Evolutionary conservation across 164 flowering plant species (phyloP), one percentile per base, ranked within the genome.

Genomic region (Magnolia changhungtana): DNA sequence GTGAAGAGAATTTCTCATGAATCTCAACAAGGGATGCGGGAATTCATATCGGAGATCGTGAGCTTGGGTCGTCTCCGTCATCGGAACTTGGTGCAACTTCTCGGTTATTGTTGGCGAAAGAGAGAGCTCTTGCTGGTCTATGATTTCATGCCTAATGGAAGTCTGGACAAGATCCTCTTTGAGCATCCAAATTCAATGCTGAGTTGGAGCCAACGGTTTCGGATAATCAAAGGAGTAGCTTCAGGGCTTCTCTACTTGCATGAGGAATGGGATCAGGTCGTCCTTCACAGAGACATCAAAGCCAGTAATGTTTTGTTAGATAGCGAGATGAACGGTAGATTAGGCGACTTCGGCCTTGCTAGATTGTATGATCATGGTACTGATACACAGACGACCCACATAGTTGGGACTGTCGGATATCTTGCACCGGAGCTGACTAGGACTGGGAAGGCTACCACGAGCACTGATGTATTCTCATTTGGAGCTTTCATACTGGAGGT

Each of bases 21-120:
- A 14, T 79, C 50, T 16, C 79, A 74, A 18, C 61, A 75, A 8
- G 86, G 87, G 55, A 75, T 82, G 74, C 81, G 76, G 50, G 87
- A 82, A 64, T 87, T 87, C 49, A 63, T 84, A 64, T 84, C 88
- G 3, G 90, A 87, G 77, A 78, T 87, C 27, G 83, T 84, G 31
- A 87, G 87, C 69, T 67, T 87, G 0, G 90, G 90, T 1, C 73
- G 88, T 52, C 72, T 75, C 16, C 37, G 24, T 1, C 78, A 75
- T n/a, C 18, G 78, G 18, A 75, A 68, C 66, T 8, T 75, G 50
- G 78, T 75, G 29, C 51, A 49, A 20, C 55, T 75, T 3, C 64
- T 37, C 5, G 78, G 78, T n/a, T 75, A 66, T 50, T 75, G 78
- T 51, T 6, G 67, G 29, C 59, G 67, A 14, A 27, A 52, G 10